Base-by-base conservation (phyloP, 1,284 basidiomycete species). In the Sporisorium graminicola region DNA sequence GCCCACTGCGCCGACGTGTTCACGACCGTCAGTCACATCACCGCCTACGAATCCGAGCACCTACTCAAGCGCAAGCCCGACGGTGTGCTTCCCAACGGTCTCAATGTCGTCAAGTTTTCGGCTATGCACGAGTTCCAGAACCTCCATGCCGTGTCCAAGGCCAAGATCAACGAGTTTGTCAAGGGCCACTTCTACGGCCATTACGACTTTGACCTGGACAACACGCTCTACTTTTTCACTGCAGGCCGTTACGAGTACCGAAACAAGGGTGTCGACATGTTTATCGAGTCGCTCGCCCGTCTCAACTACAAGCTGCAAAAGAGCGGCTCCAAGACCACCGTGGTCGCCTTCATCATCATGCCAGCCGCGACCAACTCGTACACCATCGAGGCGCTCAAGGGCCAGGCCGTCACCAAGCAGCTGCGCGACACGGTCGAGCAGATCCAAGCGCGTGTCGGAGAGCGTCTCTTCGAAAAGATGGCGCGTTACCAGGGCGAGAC, bases 181-280 rank as follows among this genome's bases (percentile, higher is more conserved):
- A 90, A 94, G 61, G 96, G 96, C 14, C 96, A 99, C 86, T 99
- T 99, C 87, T 99, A 98, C 86, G 95, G 96, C 12, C 93, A 97
- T 86, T 95, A 94, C 86, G 92, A 97, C 86, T 97, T 96, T 86
- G 93, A 96, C 86, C 89, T 87, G n/a, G 94, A 98, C 49, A 96
- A 98, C 87, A 98, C 95, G 2, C 89, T 99, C 71, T 99, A 99
- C 88, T 91, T 98, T 90, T 99, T 99, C 88, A 98, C 94, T 16
- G 96, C 96, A n/a, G 96, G 96, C 52, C 91, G 96, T 54, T 99
- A 99, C 87, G 96, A 99, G 87, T 98, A 97, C 87, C 90, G 96
- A 51, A 99, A 99, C 89, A 99, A 99, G 89, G 96, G 96, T 79
- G 94, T 98, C 47, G 96, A 99, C 86, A 97, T 99, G 95, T 99